phyloP scores from a whole-genome alignment of 495 filamentous ascomycete genomes.

The Cercophora samala region DNA sequence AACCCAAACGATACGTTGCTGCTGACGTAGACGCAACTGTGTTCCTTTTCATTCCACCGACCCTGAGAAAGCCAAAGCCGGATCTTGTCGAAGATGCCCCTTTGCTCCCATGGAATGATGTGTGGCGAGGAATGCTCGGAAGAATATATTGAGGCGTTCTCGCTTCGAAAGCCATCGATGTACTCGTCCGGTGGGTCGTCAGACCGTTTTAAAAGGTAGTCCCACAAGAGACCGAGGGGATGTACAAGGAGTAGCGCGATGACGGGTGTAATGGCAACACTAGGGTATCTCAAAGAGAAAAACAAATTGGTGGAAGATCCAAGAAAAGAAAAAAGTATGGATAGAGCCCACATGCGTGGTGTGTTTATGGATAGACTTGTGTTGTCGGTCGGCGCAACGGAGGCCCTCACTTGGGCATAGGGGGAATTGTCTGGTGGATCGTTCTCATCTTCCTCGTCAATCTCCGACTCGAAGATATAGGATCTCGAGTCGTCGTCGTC shows the following conservation, averaged over 20 bases:
- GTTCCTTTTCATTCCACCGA: constrained; percentile 82
- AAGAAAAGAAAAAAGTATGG: constrained; percentile 71
- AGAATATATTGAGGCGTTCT: constrained; percentile 18
- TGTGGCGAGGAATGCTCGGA: constrained; percentile 10
- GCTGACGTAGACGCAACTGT: constrained; percentile 81
- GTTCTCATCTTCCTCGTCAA: constrained; percentile 42
- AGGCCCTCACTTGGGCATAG: constrained; percentile 73
- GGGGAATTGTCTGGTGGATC: constrained; percentile 62
- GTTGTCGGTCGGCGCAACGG: constrained; percentile 70
- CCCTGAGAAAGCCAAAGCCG: constrained; percentile 77
- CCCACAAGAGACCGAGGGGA: constrained; percentile 76
- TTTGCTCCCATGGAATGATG: constrained; percentile 24
- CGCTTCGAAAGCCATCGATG: constrained; percentile 48
- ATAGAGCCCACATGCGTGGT: constrained; percentile 80
- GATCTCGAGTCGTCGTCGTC: constrained; percentile 30
- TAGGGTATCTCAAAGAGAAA: constrained; percentile 80
- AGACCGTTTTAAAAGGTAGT: constrained; percentile 58
- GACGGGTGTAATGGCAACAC: constrained; percentile 79
- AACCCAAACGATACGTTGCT: constrained; percentile 91
- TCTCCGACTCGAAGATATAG: constrained; percentile 28
- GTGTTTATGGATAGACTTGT: constrained; percentile 75
- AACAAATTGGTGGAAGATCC: constrained; percentile 82
- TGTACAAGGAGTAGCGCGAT: constrained; percentile 80
- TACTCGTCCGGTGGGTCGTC: constrained; percentile 62
- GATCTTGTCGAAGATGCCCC: constrained; percentile 39